phyloP scores from a whole-genome alignment of 2,329 filamentous ascomycete genomes.

The Raffaelea ambrosiae region DNA sequence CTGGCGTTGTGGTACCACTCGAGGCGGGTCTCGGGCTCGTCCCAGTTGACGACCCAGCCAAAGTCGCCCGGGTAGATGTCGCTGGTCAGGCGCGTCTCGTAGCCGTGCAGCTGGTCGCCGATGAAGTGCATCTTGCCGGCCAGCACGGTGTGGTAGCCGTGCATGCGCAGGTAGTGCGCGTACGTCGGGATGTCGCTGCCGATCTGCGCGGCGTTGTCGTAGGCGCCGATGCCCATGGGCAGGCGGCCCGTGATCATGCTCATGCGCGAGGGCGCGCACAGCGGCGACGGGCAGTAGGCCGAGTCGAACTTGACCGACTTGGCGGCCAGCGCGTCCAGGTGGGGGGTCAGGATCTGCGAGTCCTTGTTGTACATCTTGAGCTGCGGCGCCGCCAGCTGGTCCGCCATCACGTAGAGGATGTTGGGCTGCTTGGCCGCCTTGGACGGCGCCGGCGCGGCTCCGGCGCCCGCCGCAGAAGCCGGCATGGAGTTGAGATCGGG shows the following conservation, averaged over 20 bases:
- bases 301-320: constrained; percentile 85
- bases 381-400: constrained; percentile 84
- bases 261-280: constrained; percentile 89
- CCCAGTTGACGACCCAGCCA: constrained; percentile 94
- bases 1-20: constrained; percentile 98
- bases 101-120: constrained; percentile 88
- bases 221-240: constrained; percentile 84
- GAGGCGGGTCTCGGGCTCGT: constrained; percentile 73
- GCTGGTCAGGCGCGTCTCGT: constrained; percentile 84
- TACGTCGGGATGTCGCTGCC: constrained; percentile 81
- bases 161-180: constrained; percentile 77
- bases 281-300: constrained; percentile 87
- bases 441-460: neutral
- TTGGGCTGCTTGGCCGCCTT: constrained; percentile 47
- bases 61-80: constrained; percentile 95
- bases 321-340: constrained; percentile 75
- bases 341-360: constrained; percentile 85
- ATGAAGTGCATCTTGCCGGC: constrained; percentile 98
- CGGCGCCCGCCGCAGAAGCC: constrained; percentile 32
- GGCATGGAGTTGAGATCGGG: constrained; percentile 68
- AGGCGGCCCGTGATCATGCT: constrained; percentile 89
- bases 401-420: constrained; percentile 92
- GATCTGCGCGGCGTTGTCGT: constrained; percentile 83
- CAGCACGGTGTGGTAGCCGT: constrained; percentile 82
- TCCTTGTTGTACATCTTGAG: constrained; percentile 86